These are phyloP conservation scores for Leucocoprinus sp. DNA, from an alignment of 768 basidiomycete genomes.

Conservation along the genomic window DNA sequence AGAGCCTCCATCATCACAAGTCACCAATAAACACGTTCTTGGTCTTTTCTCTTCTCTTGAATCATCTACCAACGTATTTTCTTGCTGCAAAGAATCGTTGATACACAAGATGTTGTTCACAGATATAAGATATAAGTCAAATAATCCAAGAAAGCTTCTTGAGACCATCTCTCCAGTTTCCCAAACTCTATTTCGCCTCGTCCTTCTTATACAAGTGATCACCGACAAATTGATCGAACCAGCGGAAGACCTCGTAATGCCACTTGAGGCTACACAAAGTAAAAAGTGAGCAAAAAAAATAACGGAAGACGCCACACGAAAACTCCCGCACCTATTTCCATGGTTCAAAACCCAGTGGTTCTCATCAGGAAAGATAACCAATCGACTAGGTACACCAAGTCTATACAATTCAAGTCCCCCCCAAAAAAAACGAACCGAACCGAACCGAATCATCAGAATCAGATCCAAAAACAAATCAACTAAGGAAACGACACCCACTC, in stretches of 20 bases:
- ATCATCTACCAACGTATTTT: too few species aligned
- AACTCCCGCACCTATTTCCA: conserved; percentile 57
- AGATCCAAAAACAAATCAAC: neutral
- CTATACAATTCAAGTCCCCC: too few species aligned
- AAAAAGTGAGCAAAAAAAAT: neutral
- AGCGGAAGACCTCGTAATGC: conserved; percentile 91
- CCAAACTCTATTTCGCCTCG: neutral
- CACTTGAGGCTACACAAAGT: conserved; percentile 65
- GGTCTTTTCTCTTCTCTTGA: too few species aligned
- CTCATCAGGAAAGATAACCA: conserved; percentile 83
- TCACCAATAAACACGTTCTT: neutral
- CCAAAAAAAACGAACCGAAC: neutral
- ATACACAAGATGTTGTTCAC: too few species aligned
- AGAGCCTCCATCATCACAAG: neutral
- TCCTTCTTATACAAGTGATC: conserved; percentile 10
- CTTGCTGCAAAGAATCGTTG: too few species aligned
- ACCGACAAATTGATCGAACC: conserved; percentile 70
- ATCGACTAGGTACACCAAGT: conserved; percentile 60
- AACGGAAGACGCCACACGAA: neutral
- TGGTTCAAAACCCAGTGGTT: conserved; percentile 89
- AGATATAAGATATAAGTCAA: too few species aligned
- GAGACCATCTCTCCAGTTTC: too few species aligned
- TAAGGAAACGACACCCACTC: conserved; percentile 41
- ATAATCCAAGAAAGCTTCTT: too few species aligned
- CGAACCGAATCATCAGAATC: too few species aligned